Evolutionary conservation across 176 grass and related monocot genomes (phyloP), one percentile per base, ranked within the genome.

Genomic region (Melocanna baccifera): DNA sequence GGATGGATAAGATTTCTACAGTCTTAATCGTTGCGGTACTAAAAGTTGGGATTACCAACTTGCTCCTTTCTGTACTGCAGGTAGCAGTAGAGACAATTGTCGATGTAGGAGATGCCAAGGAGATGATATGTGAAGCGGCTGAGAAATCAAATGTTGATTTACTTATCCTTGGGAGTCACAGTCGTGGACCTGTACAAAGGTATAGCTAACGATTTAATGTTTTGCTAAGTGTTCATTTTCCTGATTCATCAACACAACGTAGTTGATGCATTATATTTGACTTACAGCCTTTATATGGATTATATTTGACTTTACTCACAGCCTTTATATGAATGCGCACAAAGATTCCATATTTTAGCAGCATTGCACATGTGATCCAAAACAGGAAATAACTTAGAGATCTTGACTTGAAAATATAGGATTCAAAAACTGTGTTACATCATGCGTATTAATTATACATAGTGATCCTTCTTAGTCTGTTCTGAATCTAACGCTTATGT

Each of bases 41-140:
- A 19, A 30, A 9, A 46, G 34, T 5, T 36, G 4, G 9, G 20
- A 56, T 56, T 41, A 45, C 62, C 11, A 32, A 25, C 45, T 72
- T 50, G 14, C 50, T 6, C 34, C 28, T 80, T 41, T 36, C 36
- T 55, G 53, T 45, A 83, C 69, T 53, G 42, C 68, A 92, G 93
- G 75, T 87, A 81, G 47, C 30, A 58, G 88, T 64, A 56, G 93
- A 92, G 79, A 84, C 90, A 77, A 78, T 86, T 32, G 79, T 74
- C 15, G 90, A 88, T 41, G 69, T 90, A 16, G 93, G 94, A 32
- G 90, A 97, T 69, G 84, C 92, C 16, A 97, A 94, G 83, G 92
- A 94, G 70, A 76, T 69, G 52, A 92, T 97, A 57, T 94, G 92
- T 51, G 55, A 89, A 86, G 80, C 75, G 58, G 90, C 76, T 41